Conservation (phyloP, 352 stramenopile species). For the Pythium oligandrum region DNA sequence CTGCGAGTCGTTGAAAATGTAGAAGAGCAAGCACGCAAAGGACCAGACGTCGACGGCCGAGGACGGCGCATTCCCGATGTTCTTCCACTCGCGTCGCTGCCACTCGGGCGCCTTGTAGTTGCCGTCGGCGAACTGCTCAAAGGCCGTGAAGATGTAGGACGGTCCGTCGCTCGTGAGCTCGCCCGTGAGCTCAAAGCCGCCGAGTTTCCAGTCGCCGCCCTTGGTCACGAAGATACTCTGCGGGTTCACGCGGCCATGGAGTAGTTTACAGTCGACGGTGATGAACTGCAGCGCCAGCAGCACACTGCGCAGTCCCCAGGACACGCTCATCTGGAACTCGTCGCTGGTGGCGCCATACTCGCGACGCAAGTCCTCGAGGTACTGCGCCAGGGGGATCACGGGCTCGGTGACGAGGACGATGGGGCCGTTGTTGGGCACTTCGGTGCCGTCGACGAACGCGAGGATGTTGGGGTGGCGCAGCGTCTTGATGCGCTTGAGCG, state of each 20-base stretch:
- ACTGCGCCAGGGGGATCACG: slow-evolving; percentile 88
- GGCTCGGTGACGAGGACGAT: slow-evolving; percentile 94
- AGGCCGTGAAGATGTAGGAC: slow-evolving; percentile 69
- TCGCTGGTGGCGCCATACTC: slow-evolving; percentile 54
- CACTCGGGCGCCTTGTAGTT: slow-evolving; percentile 83
- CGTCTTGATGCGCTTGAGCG: slow-evolving; percentile 91
- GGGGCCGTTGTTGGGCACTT: slow-evolving; percentile 78
- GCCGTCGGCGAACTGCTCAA: slow-evolving; percentile 81
- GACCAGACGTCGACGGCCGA: slow-evolving; percentile 71
- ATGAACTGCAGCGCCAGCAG: slow-evolving; percentile 92
- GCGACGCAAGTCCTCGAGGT: slow-evolving; percentile 70
- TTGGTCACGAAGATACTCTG: slow-evolving; percentile 93
- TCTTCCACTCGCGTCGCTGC: slow-evolving; percentile 73
- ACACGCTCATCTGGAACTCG: slow-evolving; percentile 82
- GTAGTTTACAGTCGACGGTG: slow-evolving; percentile 91
- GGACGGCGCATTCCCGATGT: slow-evolving; percentile 39
- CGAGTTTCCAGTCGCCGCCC: slow-evolving; percentile 95
- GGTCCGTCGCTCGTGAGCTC: slow-evolving; percentile 80
- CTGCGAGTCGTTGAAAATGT: slow-evolving; percentile 72
- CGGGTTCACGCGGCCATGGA: slow-evolving; percentile 88
- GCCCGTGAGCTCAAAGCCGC: slow-evolving; percentile 89
- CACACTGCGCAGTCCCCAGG: slow-evolving; percentile 92
- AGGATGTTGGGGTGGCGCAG: slow-evolving; percentile 94
- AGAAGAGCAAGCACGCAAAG: slow-evolving; percentile 76
- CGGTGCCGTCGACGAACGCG: slow-evolving; percentile 76